phyloP scores from a whole-genome alignment of 371 early-diverging fungal species.

The Syncephalis fuscata region DNA sequence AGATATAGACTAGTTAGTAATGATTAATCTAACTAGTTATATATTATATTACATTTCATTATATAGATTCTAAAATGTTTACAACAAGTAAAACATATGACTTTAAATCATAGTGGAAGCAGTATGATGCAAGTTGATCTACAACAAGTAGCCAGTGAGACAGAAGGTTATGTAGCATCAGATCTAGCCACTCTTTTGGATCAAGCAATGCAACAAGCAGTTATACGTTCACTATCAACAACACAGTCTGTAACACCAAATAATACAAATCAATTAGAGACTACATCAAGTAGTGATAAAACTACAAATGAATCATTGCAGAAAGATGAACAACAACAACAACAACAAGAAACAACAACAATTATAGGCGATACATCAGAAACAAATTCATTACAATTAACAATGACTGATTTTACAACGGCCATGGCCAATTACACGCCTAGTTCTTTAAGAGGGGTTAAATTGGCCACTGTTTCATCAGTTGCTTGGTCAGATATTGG shows the following conservation, averaged over 20 bases:
- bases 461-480: conserved; percentile 45
- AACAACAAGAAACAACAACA: too few species aligned
- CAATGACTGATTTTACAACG: conserved; percentile 36
- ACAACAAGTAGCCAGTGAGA: conserved; percentile 52
- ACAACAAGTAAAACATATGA: too few species aligned
- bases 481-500: conserved; percentile 85
- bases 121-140: conserved; percentile 33
- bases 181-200: conserved; percentile 67
- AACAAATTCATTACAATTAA: background rate
- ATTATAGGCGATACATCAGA: background rate
- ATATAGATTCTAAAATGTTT: too few species aligned
- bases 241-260: too few species aligned
- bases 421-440: conserved; percentile 73
- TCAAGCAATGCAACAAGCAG: conserved; percentile 67
- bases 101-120: conserved; percentile 7
- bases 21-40: background rate
- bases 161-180: conserved; percentile 79
- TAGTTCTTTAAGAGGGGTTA: conserved; percentile 61
- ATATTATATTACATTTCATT: too few species aligned
- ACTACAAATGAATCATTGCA: too few species aligned
- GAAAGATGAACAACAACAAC: too few species aligned
- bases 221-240: conserved; percentile 32
- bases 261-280: background rate
- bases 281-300: conserved; percentile 26
- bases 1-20: conserved; percentile 2